Base-by-base conservation (phyloP, 2,329 filamentous ascomycete species). In the Trichophyton schoenleinii region DNA sequence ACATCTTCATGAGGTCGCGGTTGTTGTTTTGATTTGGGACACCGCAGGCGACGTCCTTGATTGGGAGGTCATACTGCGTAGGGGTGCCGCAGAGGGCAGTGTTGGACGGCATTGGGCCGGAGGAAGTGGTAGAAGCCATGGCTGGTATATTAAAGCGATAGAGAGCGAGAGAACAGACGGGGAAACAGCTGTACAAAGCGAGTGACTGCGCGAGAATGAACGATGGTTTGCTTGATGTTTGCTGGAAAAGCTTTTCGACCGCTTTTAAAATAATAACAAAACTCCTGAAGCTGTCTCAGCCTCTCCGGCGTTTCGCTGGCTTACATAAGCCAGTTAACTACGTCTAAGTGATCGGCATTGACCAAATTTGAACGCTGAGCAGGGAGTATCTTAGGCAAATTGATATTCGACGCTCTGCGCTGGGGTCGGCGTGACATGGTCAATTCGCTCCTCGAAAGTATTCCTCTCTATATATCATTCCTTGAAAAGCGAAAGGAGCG, bases 1-100 rank as follows among this genome's bases (percentile, higher is more conserved):
- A 70, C 34, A 58, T 57, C 18, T 66, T 63, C 44, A 70, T 49
- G 18, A 63, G 28, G 15, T 60, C 34, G 9, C 61, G 22, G 61
- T 69, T 66, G n/a, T 66, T 63, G 6, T 60, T 22, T 34, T 46
- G 64, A 52, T 67, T 68, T 44, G 68, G 67, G 38, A 69, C 61
- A 3, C 63, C 68, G 49, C 68, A 70, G 41, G 67, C 60, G 36
- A 67, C 68, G 42, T 70, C 68, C 49, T 67, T 60, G 34, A 66
- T 59, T 3, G 68, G 68, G 38, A 70, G 61, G 58, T 70, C 64
- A 64, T 69, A 70, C 60, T 67, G 63, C 1, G 53, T 53, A 2
- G 62, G 60, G 8, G 61, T 63, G 59, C 67, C 42, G 9, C 61
- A 57, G 9, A 61, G 52, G n/a, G 28, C 20, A 20, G 25, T 57